Percentiles rank a stretch among this genome's conserved stretches.
Conservation (phyloP, 1,284 basidiomycete genomes). For the Stygiomarasmius scandens region DNA sequence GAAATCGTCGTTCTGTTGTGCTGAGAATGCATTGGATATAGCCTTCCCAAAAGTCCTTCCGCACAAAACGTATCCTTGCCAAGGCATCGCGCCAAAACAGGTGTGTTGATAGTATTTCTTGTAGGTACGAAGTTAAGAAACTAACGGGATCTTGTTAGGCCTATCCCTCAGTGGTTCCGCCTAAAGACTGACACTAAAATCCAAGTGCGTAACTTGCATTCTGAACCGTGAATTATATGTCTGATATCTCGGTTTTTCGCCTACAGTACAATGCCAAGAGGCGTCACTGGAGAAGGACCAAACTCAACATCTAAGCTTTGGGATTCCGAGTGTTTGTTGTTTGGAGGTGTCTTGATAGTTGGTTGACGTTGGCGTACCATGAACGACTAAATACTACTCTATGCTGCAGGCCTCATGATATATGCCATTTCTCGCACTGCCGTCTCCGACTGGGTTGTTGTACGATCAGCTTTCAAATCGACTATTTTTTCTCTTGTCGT, state of each 20-base stretch:
- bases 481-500: no score
- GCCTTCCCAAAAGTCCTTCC: slow-evolving; percentile 99
- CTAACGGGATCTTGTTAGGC: slow-evolving; percentile 48
- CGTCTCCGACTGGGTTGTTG: no score
- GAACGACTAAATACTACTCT: background rate
- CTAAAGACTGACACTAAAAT: slow-evolving; percentile 96
- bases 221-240: background rate
- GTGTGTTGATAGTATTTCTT: slow-evolving; percentile 48
- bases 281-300: slow-evolving; percentile 93
- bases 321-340: slow-evolving; percentile 1
- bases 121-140: background rate
- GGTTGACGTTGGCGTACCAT: background rate
- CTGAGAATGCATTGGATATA: slow-evolving; percentile 32
- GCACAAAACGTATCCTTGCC: slow-evolving; percentile 94
- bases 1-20: background rate
- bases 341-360: background rate
- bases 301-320: slow-evolving; percentile 82
- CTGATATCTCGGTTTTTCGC: slow-evolving; percentile 3
- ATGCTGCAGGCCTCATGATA: background rate
- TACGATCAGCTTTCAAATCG: no score
- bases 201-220: slow-evolving; percentile 62
- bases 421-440: background rate
- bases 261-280: slow-evolving; percentile 88
- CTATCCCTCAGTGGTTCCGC: slow-evolving; percentile 98
- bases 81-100: slow-evolving; percentile 97